Evolutionary conservation across 176 grass and related monocot genomes (phyloP), one percentile per base, ranked within the genome.

Genomic region (Triticum dicoccoides): DNA sequence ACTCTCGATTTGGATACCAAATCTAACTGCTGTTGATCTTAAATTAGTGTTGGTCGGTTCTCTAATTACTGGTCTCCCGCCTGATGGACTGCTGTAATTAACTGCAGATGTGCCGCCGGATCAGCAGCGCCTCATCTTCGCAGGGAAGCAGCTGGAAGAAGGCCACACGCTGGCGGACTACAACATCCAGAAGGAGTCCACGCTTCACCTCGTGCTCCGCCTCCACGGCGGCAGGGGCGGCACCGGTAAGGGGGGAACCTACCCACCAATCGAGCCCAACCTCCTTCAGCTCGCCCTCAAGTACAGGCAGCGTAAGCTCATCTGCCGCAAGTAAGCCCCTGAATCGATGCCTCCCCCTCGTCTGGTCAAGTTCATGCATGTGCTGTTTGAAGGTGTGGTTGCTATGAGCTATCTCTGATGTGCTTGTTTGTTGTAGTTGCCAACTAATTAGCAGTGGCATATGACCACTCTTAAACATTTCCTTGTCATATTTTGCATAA

Each of bases 151-250:
- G 92, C 92, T 97, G 7, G 91, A 97, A 70, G 95, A 97, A 37
- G 95, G 90, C 58, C 88, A 87, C 73, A 97, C 92, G 15, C 76
- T 97, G 5, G 92, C 92, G 5, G 92, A 97, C 86, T 95, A 97
- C 87, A 91, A 93, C 91, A 97, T 97, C 79, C 92, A 97, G 76
- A 95, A 97, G 91, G 95, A 97, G 82, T 97, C 91, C 24, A 95
- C 95, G 65, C 85, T 97, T 30, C 92, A 93, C 85, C 77, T 97
- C 38, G 91, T 93, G 5, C 95, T 95, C 13, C 93, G 95, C 87
- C 92, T 97, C 29, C 88, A 89, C 29, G 91, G 92, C 72, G 92
- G 95, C 54, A 97, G 45, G 71, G 71, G 71, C 3, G 71, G 45
- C 44, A 47, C 44, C 44, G 44, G 71, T 23, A 75, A 75, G 23